Conservation (phyloP, 805 yeast species). For the Candida sanyiensis region DNA sequence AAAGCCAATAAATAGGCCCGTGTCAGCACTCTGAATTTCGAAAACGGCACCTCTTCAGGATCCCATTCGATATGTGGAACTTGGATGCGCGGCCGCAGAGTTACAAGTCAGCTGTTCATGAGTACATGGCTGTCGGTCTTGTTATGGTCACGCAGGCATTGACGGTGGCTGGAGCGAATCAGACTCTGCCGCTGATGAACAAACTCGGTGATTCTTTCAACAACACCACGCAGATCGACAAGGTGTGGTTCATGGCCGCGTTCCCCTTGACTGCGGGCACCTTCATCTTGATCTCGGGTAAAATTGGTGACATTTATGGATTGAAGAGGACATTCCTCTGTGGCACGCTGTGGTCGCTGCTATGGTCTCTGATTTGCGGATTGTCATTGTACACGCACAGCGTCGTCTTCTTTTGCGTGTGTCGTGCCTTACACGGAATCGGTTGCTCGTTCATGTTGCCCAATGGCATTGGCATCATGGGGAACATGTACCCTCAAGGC, state of each 20-base stretch:
- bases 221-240: conserved; percentile 27
- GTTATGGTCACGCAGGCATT: conserved; percentile 34
- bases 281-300: conserved; percentile 61
- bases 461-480: conserved; percentile 52
- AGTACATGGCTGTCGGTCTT: conserved; percentile 24
- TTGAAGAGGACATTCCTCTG: conserved; percentile 44
- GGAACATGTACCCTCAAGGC: conserved; percentile 41
- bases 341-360: conserved; percentile 50
- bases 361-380: conserved; percentile 61
- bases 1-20: too few relatives aligned
- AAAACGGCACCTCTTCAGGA: neutral
- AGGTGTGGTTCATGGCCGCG: conserved; percentile 65
- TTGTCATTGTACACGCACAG: conserved; percentile 45
- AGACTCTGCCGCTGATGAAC: conserved; percentile 33
- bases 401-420: conserved; percentile 43
- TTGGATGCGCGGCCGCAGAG: conserved; percentile 16
- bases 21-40: too few relatives aligned
- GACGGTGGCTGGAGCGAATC: conserved; percentile 37
- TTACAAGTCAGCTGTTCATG: conserved; percentile 19
- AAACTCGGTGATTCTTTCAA: conserved; percentile 29
- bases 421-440: conserved; percentile 58
- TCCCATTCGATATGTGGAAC: conserved; percentile 1
- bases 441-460: conserved; percentile 56
- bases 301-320: conserved; percentile 69
- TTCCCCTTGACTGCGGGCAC: conserved; percentile 70